Percentiles rank a stretch among this genome's conserved stretches.
Conservation (phyloP, 139 green algal genomes). For the Astrephomene gubernaculifera region DNA sequence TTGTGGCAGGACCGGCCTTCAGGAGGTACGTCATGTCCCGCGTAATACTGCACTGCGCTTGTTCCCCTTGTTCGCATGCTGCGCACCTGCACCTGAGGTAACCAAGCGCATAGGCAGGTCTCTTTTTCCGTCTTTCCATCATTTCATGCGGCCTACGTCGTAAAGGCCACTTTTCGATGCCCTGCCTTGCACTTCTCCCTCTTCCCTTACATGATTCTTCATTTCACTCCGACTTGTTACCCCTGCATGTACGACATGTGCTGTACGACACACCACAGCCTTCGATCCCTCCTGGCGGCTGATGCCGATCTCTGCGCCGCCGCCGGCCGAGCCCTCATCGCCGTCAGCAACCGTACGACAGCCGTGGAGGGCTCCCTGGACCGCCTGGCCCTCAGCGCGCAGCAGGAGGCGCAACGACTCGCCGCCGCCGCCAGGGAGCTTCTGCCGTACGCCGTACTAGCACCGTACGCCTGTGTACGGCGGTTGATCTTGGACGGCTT, state of each 20-base stretch:
- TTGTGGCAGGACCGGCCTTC: not conserved
- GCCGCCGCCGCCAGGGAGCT: constrained; percentile 1
- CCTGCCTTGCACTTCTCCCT: too few relatives aligned
- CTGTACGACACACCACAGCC: not conserved
- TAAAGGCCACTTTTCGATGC: too few relatives aligned
- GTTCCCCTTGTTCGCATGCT: too few relatives aligned
- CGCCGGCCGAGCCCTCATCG: constrained; percentile 1
- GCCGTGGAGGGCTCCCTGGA: constrained; percentile 24
- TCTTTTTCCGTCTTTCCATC: too few relatives aligned
- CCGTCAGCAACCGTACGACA: constrained; percentile 39
- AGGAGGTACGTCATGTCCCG: not conserved
- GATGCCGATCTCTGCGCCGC: constrained; percentile 2
- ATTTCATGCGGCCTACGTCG: too few relatives aligned
- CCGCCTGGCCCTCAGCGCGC: not conserved
- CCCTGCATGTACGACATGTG: too few relatives aligned
- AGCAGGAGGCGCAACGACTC: constrained; percentile 6
- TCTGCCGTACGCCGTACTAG: constrained; percentile 33
- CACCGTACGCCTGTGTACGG: constrained; percentile 1
- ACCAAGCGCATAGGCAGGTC: too few relatives aligned
- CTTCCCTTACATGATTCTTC: too few relatives aligned
- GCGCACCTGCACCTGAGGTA: too few relatives aligned
- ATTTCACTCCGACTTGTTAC: too few relatives aligned
- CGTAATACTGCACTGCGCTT: too few relatives aligned
- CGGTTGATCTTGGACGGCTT: constrained; percentile 24
- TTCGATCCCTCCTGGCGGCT: not conserved